phyloP scores from a whole-genome alignment of 192 early-diverging fungal genomes.

The Spizellomyces sp. region DNA sequence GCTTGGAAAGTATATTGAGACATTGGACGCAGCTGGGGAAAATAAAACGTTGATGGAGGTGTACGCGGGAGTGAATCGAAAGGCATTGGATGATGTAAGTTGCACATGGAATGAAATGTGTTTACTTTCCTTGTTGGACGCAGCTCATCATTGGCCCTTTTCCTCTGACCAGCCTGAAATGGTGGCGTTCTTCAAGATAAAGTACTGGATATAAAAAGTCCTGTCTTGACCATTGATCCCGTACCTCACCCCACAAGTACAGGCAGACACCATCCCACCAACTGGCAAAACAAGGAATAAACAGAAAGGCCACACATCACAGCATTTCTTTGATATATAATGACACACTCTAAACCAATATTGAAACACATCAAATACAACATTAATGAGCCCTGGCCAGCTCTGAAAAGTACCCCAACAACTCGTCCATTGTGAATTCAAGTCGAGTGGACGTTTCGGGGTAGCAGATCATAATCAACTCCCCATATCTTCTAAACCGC shows the following conservation, averaged over 20 bases:
- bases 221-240: no score
- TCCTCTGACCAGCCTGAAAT: conserved; percentile 45
- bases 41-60: conserved; percentile 48
- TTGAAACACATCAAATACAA: not conserved
- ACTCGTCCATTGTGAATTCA: conserved; percentile 85
- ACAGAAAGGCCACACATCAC: no score
- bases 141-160: not conserved
- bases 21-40: conserved; percentile 46
- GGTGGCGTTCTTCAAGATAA: conserved; percentile 54
- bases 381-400: conserved; percentile 60
- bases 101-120: not conserved
- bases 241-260: no score
- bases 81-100: conserved; percentile 37
- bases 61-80: conserved; percentile 52
- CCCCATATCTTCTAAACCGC: conserved; percentile 79
- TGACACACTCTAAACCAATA: no score
- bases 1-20: conserved; percentile 47
- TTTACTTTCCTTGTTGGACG: not conserved
- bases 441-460: conserved; percentile 78
- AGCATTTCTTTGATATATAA: no score
- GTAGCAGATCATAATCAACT: conserved; percentile 82
- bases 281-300: no score
- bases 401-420: conserved; percentile 73
- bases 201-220: conserved; percentile 46
- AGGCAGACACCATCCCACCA: no score